phyloP scores from a whole-genome alignment of 768 basidiomycete genomes.

The Mycena latifolia region DNA sequence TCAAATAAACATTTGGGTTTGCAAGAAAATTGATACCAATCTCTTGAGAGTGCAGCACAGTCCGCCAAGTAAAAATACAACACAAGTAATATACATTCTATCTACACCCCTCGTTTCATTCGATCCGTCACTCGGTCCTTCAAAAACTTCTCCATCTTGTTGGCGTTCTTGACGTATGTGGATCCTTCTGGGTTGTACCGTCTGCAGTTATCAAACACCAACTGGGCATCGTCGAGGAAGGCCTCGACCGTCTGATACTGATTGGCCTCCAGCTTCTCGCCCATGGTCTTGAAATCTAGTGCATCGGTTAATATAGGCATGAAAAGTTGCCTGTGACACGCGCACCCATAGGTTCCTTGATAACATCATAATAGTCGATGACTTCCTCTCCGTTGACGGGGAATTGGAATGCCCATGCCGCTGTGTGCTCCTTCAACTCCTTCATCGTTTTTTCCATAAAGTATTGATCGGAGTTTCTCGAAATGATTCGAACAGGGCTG shows the following conservation, averaged over 20 bases:
- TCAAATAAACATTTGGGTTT: too few species aligned
- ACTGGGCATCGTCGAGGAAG: conserved; percentile 83
- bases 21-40: too few species aligned
- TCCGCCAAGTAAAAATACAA: too few species aligned
- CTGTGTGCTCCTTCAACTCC: conserved; percentile 81
- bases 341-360: conserved; percentile 94
- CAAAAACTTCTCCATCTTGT: conserved; percentile 84
- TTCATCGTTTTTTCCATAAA: conserved; percentile 84
- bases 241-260: conserved; percentile 81
- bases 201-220: conserved; percentile 92
- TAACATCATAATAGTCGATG: conserved; percentile 89
- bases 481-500: conserved; percentile 50
- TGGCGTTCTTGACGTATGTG: conserved; percentile 88
- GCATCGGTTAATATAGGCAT: background rate
- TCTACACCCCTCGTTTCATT: conserved; percentile 42
- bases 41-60: too few species aligned
- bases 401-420: conserved; percentile 88
- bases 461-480: conserved; percentile 67
- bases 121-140: conserved; percentile 61
- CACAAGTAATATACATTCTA: too few species aligned
- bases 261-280: conserved; percentile 89
- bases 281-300: conserved; percentile 89
- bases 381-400: conserved; percentile 89
- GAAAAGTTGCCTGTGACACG: conserved; percentile 28
- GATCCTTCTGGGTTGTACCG: conserved; percentile 87